phyloP scores from a whole-genome alignment of 2,329 filamentous ascomycete species.

The Dryadomyces sulphureus region DNA sequence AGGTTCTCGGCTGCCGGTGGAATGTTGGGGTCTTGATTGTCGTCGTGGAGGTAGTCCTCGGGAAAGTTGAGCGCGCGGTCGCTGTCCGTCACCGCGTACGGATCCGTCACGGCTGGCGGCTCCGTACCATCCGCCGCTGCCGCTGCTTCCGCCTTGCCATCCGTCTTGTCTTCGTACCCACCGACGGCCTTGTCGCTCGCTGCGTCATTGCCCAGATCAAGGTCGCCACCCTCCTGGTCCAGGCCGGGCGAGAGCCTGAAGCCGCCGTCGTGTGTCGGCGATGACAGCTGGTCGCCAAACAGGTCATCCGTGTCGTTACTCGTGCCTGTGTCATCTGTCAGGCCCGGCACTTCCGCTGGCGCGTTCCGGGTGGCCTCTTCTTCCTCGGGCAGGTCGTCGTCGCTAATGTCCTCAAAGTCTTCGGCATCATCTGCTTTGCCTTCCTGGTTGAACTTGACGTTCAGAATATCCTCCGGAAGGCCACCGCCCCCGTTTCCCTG shows the following conservation, averaged over 20 bases:
- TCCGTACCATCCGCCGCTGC: too few relatives aligned
- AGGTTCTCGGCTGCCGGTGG: conserved; percentile 58
- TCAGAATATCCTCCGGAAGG: conserved; percentile 27
- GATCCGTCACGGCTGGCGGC: conserved; percentile 13
- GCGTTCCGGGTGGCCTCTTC: conserved; percentile 29
- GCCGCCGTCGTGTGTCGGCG: conserved; percentile 22
- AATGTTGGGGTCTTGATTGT: conserved; percentile 46
- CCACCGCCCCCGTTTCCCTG: conserved; percentile 19
- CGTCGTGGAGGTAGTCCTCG: conserved; percentile 26
- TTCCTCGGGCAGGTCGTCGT: conserved; percentile 80
- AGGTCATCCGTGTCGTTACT: conserved; percentile 51
- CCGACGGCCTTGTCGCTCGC: background rate
- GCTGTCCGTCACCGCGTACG: conserved; percentile 18
- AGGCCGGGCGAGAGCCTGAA: conserved; percentile 19
- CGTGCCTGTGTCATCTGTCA: conserved; percentile 45
- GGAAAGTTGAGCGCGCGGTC: conserved; percentile 25
- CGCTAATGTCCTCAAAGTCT: conserved; percentile 82
- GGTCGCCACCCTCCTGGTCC: conserved; percentile 22
- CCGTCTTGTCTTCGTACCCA: conserved; percentile 1
- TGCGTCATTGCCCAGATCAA: conserved; percentile 11
- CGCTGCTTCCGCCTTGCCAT: conserved; percentile 12
- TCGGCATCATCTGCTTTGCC: conserved; percentile 87
- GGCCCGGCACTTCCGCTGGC: conserved; percentile 33
- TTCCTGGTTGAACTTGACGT: conserved; percentile 37
- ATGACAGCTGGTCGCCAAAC: conserved; percentile 47